These are phyloP conservation scores for Colletotrichum incanum DNA, from an alignment of 2,329 filamentous ascomycete species.

Conservation along the genomic window DNA sequence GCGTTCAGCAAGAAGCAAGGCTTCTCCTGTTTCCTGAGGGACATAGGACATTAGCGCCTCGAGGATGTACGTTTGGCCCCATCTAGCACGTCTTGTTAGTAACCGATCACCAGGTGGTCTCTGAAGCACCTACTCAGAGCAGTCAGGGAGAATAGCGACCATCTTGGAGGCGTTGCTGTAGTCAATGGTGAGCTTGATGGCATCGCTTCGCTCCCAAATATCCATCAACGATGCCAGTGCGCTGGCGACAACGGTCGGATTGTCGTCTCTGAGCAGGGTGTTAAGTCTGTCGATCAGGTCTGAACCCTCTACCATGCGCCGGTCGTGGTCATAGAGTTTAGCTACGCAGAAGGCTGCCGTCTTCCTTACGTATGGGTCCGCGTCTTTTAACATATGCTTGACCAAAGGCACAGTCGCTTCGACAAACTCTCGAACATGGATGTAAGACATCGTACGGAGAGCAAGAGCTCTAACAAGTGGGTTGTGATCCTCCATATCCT, in stretches of 20 bases:
- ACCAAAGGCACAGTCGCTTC: slow-evolving; percentile 89
- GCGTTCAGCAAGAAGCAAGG: slow-evolving; percentile 89
- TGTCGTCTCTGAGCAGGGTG: slow-evolving; percentile 91
- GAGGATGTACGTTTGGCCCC: slow-evolving; percentile 98
- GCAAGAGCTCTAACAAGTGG: slow-evolving; percentile 93
- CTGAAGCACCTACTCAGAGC: slow-evolving; percentile 83
- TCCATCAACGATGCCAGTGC: slow-evolving; percentile 93
- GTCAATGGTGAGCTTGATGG: slow-evolving; percentile 98
- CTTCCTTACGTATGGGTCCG: slow-evolving; percentile 97
- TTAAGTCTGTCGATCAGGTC: slow-evolving; percentile 95
- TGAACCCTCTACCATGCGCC: slow-evolving; percentile 88
- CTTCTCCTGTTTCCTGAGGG: slow-evolving; percentile 91
- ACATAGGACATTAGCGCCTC: slow-evolving; percentile 99
- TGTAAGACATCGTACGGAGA: slow-evolving; percentile 95
- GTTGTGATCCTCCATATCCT: slow-evolving; percentile 96
- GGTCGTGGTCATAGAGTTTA: slow-evolving; percentile 97
- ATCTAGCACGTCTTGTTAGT: slow-evolving; percentile 68
- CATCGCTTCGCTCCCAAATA: slow-evolving; percentile 98
- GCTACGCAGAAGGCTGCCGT: slow-evolving; percentile 97
- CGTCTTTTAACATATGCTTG: slow-evolving; percentile 85
- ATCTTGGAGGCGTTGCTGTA: slow-evolving; percentile 98
- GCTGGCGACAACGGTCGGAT: slow-evolving; percentile 96
- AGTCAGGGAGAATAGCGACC: slow-evolving; percentile 95
- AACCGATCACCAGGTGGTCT: neutral
- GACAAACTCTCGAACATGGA: slow-evolving; percentile 96